Conservation (phyloP, 2,329 filamentous ascomycete genomes). For the Aspergillus flavus region DNA sequence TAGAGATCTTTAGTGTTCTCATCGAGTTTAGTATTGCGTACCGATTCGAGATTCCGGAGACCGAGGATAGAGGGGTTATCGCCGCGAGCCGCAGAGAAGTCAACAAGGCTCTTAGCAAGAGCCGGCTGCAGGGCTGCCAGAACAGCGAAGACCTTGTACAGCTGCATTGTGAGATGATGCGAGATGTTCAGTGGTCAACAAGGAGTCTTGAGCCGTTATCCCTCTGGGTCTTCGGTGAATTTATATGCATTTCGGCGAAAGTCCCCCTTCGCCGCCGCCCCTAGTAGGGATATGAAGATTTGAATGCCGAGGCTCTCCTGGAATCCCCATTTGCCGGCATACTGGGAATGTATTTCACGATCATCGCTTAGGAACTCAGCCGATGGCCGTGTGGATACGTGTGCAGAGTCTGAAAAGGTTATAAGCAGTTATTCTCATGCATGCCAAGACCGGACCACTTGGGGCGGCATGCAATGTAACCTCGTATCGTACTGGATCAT, state of each 20-base stretch:
- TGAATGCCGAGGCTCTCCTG: not conserved
- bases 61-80: constrained; percentile 16
- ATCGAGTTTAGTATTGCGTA: not conserved
- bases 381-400: not conserved
- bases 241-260: not conserved
- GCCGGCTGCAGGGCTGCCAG: not conserved
- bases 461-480: not conserved
- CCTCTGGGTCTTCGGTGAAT: not conserved
- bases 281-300: not conserved
- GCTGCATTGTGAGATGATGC: not conserved
- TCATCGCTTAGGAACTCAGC: not conserved
- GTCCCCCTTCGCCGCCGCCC: not conserved
- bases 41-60: constrained; percentile 15
- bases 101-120: constrained; percentile 6
- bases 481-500: not conserved
- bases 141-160: not conserved
- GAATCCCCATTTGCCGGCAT: not conserved
- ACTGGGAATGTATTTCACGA: not conserved
- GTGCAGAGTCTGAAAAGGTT: not conserved
- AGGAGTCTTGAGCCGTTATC: not conserved
- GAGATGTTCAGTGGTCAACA: not conserved
- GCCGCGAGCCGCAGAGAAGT: constrained; percentile 13
- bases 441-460: not conserved
- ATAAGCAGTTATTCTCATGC: not conserved
- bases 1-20: constrained; percentile 17